A percentile compares a stretch with the other conserved stretches of the same genome.
Conservation (phyloP, 257 asterid genomes). For the Capsicum baccatum region DNA sequence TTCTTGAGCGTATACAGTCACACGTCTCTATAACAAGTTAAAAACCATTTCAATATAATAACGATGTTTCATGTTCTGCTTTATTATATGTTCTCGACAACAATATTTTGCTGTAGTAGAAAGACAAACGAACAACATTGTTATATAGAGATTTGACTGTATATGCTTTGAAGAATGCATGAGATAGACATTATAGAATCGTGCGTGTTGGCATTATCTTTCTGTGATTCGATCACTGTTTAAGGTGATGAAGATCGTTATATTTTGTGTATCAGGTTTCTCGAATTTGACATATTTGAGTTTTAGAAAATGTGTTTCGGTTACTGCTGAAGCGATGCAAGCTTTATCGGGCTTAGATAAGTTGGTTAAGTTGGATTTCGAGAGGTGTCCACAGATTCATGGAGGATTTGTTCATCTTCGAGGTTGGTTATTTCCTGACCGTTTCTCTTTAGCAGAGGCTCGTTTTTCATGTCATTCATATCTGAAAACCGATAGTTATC, state of each 20-base stretch:
- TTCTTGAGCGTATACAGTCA: neutral
- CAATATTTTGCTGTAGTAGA: too few relatives aligned
- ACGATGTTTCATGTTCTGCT: too few relatives aligned
- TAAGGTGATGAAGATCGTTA: neutral
- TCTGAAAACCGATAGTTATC: too few relatives aligned
- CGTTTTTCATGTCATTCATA: too few relatives aligned
- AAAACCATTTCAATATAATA: too few relatives aligned
- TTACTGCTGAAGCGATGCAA: conserved; percentile 78
- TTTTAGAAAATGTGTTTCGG: conserved; percentile 67
- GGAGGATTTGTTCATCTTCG: conserved; percentile 86
- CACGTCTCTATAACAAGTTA: too few relatives aligned
- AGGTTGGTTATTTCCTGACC: conserved; percentile 45
- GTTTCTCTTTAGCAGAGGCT: neutral
- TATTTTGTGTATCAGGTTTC: conserved; percentile 53
- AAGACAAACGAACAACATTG: too few relatives aligned
- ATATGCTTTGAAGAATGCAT: too few relatives aligned
- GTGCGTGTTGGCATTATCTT: neutral
- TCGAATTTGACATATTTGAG: conserved; percentile 67
- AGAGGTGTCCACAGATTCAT: conserved; percentile 90
- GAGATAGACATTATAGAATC: neutral
- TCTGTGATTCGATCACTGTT: neutral
- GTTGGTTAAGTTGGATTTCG: conserved; percentile 78
- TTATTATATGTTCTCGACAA: too few relatives aligned
- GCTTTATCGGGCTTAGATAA: conserved; percentile 65
- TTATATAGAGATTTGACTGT: too few relatives aligned